phyloP scores from a whole-genome alignment of 2,329 filamentous ascomycete species.

The Fusarium sp. region DNA sequence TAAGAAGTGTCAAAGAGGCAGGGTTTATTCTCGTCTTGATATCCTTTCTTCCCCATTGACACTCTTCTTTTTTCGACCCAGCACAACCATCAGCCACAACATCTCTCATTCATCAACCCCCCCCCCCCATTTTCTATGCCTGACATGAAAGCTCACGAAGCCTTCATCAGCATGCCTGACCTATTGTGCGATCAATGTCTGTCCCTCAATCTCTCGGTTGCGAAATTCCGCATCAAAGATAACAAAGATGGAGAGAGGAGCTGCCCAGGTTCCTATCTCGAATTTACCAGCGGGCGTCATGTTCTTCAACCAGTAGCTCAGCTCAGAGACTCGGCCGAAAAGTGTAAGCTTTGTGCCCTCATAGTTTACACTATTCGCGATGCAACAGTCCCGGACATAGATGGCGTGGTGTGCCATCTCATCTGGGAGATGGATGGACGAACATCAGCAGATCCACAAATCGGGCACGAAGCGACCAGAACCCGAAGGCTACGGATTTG shows the following conservation, averaged over 20 bases:
- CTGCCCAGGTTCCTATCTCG: too few species aligned
- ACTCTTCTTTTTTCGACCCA: too few species aligned
- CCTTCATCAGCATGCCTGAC: too few species aligned
- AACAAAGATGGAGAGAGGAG: neutral
- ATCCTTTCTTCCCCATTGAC: too few species aligned
- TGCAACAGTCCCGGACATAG: neutral
- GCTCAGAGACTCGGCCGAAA: neutral
- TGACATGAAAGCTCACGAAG: too few species aligned
- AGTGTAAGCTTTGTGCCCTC: neutral
- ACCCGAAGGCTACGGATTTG: neutral
- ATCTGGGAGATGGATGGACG: neutral
- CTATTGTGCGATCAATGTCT: too few species aligned
- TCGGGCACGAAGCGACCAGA: neutral
- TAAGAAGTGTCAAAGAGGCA: too few species aligned
- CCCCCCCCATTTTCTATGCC: too few species aligned
- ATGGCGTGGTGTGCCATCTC: neutral
- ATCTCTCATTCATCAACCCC: too few species aligned
- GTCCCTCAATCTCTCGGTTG: neutral
- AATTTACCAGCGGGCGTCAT: neutral
- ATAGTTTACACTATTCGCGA: neutral
- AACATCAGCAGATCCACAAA: neutral
- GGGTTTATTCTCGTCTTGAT: too few species aligned
- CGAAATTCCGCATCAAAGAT: neutral
- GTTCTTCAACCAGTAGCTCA: too few species aligned
- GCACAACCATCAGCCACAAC: too few species aligned